phyloP scores from a whole-genome alignment of 1,284 basidiomycete species.

The Chondrostereum purpureum region DNA sequence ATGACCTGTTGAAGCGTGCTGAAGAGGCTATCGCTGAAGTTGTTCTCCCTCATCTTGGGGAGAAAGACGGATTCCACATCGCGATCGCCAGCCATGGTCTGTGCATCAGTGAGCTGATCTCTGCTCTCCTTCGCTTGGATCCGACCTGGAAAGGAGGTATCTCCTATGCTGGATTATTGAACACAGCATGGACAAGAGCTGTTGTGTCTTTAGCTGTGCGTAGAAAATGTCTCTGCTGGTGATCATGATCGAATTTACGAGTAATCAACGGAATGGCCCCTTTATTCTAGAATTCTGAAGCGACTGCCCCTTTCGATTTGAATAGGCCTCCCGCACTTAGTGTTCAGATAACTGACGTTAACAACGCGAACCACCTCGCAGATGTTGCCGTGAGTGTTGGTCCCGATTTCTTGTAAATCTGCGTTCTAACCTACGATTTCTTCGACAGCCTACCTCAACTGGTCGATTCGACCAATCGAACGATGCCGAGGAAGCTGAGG shows the following conservation, averaged over 20 bases:
- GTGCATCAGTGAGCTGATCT: constrained; percentile 58
- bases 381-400: background rate
- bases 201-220: constrained; percentile 40
- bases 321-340: constrained; percentile 13
- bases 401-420: background rate
- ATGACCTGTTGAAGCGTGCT: constrained; percentile 56
- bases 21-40: constrained; percentile 48
- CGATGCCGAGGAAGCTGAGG: background rate
- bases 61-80: constrained; percentile 40
- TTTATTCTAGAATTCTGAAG: background rate
- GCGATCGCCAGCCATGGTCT: constrained; percentile 71
- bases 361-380: constrained; percentile 21
- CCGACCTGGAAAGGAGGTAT: constrained; percentile 25
- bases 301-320: constrained; percentile 7
- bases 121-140: constrained; percentile 44
- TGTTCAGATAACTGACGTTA: constrained; percentile 23
- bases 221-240: constrained; percentile 7
- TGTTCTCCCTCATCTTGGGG: constrained; percentile 51
- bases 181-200: constrained; percentile 62
- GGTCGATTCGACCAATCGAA: background rate
- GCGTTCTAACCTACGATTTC: background rate
- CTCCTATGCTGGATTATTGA: constrained; percentile 45
- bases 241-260: too few species aligned
- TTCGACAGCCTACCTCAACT: background rate
- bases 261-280: background rate